phyloP scores from a whole-genome alignment of 1,139 yeast species.

The Pichia sp. region DNA sequence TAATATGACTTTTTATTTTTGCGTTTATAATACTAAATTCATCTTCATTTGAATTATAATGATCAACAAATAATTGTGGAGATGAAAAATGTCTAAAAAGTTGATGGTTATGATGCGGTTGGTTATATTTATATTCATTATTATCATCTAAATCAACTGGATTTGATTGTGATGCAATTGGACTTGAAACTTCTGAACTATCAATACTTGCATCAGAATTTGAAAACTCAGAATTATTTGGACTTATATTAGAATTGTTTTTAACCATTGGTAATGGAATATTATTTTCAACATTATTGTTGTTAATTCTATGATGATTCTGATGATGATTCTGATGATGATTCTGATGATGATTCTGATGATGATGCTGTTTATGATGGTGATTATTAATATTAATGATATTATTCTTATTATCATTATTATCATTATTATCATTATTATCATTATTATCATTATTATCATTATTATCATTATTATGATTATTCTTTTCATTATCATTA shows the following conservation, averaged over 20 bases:
- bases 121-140: background rate
- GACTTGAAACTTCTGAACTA: background rate
- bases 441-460: too few relatives aligned
- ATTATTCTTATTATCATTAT: too few relatives aligned
- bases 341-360: too few relatives aligned
- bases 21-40: slow-evolving; percentile 6
- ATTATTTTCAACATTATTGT: background rate
- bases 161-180: background rate
- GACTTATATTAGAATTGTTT: background rate
- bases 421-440: too few relatives aligned
- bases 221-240: background rate
- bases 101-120: background rate
- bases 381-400: background rate
- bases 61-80: background rate
- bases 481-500: too few relatives aligned
- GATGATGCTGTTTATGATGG: background rate
- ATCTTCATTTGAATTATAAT: background rate
- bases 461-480: too few relatives aligned
- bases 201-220: background rate
- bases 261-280: background rate
- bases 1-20: slow-evolving; percentile 6
- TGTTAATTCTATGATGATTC: background rate
- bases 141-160: background rate
- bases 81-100: slow-evolving; percentile 6
- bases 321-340: too few relatives aligned